Percentiles rank a stretch among this genome's conserved stretches.
These are phyloP conservation scores for Filobasidium wieringae DNA, from an alignment of 768 basidiomycete species.

Conservation along the genomic window DNA sequence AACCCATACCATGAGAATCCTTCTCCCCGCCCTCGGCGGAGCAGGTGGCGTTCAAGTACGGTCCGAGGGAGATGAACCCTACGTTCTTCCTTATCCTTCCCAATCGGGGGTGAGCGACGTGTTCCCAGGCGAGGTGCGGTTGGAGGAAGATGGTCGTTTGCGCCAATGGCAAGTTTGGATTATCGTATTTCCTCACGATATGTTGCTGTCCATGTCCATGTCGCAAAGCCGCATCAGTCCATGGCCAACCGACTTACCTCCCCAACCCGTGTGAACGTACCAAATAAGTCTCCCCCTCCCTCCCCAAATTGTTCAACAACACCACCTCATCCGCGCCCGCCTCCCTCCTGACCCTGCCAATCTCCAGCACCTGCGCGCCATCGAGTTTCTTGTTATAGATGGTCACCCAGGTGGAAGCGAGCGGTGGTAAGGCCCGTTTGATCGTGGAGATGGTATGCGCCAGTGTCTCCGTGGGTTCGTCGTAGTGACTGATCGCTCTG, in stretches of 20 bases:
- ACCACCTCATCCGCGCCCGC: slow-evolving; percentile 29
- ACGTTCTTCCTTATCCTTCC: slow-evolving; percentile 15
- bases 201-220: slow-evolving; percentile 16
- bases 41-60: slow-evolving; percentile 24
- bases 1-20: slow-evolving; percentile 25
- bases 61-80: slow-evolving; percentile 36
- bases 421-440: slow-evolving; percentile 1
- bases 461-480: slow-evolving; percentile 20
- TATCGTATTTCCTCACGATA: slow-evolving; percentile 29
- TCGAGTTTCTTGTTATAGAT: slow-evolving; percentile 29
- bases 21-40: slow-evolving; percentile 18
- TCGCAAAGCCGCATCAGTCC: background rate
- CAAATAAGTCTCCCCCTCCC: slow-evolving; percentile 39
- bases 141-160: slow-evolving; percentile 36
- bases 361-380: background rate
- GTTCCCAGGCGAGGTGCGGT: slow-evolving; percentile 37
- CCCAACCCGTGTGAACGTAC: slow-evolving; percentile 16
- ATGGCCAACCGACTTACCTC: background rate
- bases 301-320: slow-evolving; percentile 25
- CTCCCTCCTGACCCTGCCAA: slow-evolving; percentile 10
- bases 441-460: slow-evolving; percentile 17
- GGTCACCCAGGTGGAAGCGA: slow-evolving; percentile 18
- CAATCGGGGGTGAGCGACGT: slow-evolving; percentile 26
- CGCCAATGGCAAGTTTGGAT: slow-evolving; percentile 17
- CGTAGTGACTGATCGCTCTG: slow-evolving; percentile 31